These are phyloP conservation scores for Codiaeum variegatum DNA, from an alignment of 441 rosid genomes.

Conservation along the genomic window DNA sequence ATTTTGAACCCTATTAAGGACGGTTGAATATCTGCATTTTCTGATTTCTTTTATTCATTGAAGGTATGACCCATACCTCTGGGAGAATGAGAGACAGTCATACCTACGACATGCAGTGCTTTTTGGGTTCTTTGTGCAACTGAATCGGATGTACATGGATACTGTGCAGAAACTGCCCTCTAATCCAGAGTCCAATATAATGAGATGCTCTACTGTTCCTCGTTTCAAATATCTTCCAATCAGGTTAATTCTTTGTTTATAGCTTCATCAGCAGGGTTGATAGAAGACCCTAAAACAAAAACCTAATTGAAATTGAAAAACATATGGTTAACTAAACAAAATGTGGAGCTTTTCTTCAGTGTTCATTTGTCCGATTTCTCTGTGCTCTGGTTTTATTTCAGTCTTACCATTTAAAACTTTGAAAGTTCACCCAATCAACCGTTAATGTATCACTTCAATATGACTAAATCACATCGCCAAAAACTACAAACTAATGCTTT, in stretches of 20 bases:
- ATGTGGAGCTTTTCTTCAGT: background rate
- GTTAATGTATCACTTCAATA: background rate
- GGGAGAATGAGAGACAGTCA: conserved; percentile 93
- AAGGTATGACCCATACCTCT: conserved; percentile 86
- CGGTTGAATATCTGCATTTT: conserved; percentile 6
- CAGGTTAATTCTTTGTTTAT: conserved; percentile 41
- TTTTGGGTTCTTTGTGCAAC: conserved; percentile 97
- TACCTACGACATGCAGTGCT: conserved; percentile 92
- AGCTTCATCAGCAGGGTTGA: background rate
- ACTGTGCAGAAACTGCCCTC: conserved; percentile 81
- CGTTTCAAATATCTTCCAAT: conserved; percentile 97
- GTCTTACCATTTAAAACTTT: background rate
- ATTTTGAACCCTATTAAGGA: background rate
- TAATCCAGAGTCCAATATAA: conserved; percentile 86
- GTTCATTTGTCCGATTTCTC: background rate
- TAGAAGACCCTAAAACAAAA: background rate
- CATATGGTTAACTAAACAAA: background rate
- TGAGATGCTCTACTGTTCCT: conserved; percentile 91
- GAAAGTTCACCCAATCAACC: background rate
- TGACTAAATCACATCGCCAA: background rate
- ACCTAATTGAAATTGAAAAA: background rate
- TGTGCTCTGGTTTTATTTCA: background rate
- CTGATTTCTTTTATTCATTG: conserved; percentile 25
- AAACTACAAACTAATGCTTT: background rate
- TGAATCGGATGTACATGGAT: conserved; percentile 82